phyloP scores from a whole-genome alignment of 1,284 basidiomycete genomes.

The Boletus smithii region DNA sequence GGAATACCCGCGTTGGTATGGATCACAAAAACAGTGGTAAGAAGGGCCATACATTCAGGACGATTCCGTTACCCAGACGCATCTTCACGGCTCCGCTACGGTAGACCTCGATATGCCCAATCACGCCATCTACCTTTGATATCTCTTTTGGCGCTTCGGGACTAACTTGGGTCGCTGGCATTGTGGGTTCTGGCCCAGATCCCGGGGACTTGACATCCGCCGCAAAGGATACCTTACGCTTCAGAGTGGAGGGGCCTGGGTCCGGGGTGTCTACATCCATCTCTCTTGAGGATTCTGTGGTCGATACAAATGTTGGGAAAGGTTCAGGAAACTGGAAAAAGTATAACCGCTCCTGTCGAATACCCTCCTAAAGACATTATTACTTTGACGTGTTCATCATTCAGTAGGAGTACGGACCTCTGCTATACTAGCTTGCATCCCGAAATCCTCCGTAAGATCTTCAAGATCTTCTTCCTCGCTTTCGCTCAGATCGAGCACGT shows the following conservation, averaged over 20 bases:
- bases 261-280: conserved; percentile 31
- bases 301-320: conserved; percentile 71
- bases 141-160: conserved; percentile 34
- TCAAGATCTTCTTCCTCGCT: conserved; percentile 85
- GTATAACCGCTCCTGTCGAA: conserved; percentile 70
- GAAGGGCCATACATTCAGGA: conserved; percentile 66
- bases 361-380: conserved; percentile 34
- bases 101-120: conserved; percentile 82
- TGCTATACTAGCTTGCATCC: conserved; percentile 39
- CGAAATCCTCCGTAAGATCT: conserved; percentile 82
- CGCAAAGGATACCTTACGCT: conserved; percentile 61
- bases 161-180: conserved; percentile 20
- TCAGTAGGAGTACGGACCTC: conserved; percentile 35
- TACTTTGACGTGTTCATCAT: conserved; percentile 5
- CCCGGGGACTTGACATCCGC: conserved; percentile 49
- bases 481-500: conserved; percentile 79
- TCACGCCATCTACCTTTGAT: conserved; percentile 65
- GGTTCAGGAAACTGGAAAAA: conserved; percentile 93
- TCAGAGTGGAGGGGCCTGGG: conserved; percentile 27
- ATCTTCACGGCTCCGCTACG: conserved; percentile 85
- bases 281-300: conserved; percentile 19
- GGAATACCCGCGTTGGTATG: conserved; percentile 8
- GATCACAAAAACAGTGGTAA: conserved; percentile 6
- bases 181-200: conserved; percentile 29
- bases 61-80: conserved; percentile 72